Percentiles rank a stretch among this genome's conserved stretches.
These are phyloP conservation scores for Xylaria sp. DNA, from an alignment of 2,329 filamentous ascomycete species.

Conservation along the genomic window DNA sequence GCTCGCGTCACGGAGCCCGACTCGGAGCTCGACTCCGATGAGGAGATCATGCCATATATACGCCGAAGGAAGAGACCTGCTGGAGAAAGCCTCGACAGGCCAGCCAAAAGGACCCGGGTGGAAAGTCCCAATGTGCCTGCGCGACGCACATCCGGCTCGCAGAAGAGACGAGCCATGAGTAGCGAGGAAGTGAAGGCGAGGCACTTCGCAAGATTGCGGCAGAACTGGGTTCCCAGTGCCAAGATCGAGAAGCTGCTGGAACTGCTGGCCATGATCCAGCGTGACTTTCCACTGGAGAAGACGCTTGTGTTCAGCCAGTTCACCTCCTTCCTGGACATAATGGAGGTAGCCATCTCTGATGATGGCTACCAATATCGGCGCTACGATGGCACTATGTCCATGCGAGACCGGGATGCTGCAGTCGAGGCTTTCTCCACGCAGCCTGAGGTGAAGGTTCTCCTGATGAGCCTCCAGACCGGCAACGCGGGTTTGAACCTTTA, in stretches of 20 bases:
- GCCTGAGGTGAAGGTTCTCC: conserved; percentile 46
- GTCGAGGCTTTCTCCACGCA: conserved; percentile 28
- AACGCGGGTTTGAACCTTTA: conserved; percentile 70
- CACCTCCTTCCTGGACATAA: conserved; percentile 33
- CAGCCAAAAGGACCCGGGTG: conserved; percentile 14
- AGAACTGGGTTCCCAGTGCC: conserved; percentile 29
- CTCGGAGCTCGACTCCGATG: too few relatives aligned
- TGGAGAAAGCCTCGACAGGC: conserved; percentile 2
- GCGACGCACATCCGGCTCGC: conserved; percentile 19
- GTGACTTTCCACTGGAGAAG: conserved; percentile 27
- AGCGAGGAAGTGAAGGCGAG: conserved; percentile 26
- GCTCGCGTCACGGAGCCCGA: too few relatives aligned
- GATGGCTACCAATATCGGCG: conserved; percentile 27
- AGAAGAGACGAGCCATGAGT: conserved; percentile 24
- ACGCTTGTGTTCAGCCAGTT: conserved; percentile 33
- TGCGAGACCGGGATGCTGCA: conserved; percentile 22
- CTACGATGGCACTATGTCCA: conserved; percentile 32
- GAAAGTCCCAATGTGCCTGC: background rate
- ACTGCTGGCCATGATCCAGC: conserved; percentile 25
- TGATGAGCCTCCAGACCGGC: conserved; percentile 69
- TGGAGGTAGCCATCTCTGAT: conserved; percentile 31
- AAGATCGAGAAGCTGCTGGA: conserved; percentile 32
- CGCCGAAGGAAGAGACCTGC: conserved; percentile 13
- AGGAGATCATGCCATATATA: too few relatives aligned
- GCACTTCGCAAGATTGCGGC: conserved; percentile 25